Evolutionary conservation across 192 early-diverging fungal species (phyloP), one percentile per base, ranked within the genome.

Genomic region (Coemansia sp.): DNA sequence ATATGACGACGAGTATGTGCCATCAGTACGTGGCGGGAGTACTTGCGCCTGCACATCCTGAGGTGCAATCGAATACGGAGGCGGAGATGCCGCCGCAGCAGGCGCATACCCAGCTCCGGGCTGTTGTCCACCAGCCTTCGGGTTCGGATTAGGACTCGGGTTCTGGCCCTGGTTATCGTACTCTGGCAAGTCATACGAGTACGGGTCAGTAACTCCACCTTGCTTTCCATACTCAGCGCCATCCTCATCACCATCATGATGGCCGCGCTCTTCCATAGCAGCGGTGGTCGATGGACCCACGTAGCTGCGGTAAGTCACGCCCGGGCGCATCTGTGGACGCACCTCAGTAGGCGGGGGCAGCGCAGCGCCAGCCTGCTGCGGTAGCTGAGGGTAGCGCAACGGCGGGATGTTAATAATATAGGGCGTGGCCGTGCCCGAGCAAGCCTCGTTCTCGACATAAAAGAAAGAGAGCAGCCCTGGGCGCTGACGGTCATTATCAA

Each of bases 401-500:
- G 80, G 72, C 66, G 80, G 80, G 9, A 82, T 69, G 44, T 77
- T 76, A 66, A 82, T 74, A 3, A 82, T 82, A 39, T 82, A 77
- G 25, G 75, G 75, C 14, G 59, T 74, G 2, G 74, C 79, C 4
- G 80, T 82, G 12, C 80, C 80, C 62, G 72, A 59, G 42, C 66
- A 82, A 1, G 66, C 74, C 69, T 82, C 80, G 50, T 82, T 74
- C 66, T 82, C 80, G 25, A 77, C 80, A 31, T 82, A 82, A 39
- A 82, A 74, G 75, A 82, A 82, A 17, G 75, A 74, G 45, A 82
- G 62, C 23, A 82, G 62, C 0, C 80, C 80, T 0, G 80, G 80
- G 10, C 59, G 57, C 75, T 74, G 74, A 2, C 75, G 66, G 69
- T 82, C 75, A 62, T 74, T 74, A 44, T 82, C 80, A 50, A 82